Conservation (phyloP, 768 basidiomycete genomes). For the Leccinum sublutescens region DNA sequence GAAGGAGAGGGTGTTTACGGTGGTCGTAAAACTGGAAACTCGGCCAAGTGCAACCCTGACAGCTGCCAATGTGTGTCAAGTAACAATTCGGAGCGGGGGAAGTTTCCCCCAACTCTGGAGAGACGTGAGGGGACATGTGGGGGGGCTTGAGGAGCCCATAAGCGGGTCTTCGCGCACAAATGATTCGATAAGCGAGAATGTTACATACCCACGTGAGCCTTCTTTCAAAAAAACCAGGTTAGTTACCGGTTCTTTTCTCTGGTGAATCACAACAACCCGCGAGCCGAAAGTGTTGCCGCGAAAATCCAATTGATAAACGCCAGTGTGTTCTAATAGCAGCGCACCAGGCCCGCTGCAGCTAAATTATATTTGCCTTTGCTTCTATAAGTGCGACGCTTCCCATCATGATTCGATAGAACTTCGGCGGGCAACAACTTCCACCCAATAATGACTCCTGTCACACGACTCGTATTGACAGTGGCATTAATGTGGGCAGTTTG, state of each 20-base stretch:
- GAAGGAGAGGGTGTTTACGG: constrained; percentile 8
- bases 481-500: neutral
- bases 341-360: neutral
- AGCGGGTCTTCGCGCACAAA: neutral
- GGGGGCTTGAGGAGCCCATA: neutral
- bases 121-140: neutral
- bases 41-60: neutral
- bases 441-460: neutral
- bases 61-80: constrained; percentile 1
- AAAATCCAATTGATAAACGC: neutral
- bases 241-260: neutral
- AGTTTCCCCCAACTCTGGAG: neutral
- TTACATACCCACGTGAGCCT: constrained; percentile 1
- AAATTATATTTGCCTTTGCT: neutral
- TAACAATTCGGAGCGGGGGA: neutral
- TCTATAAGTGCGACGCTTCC: neutral
- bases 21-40: neutral
- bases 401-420: neutral
- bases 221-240: neutral
- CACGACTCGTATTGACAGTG: neutral
- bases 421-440: neutral
- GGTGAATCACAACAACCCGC: neutral
- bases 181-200: neutral
- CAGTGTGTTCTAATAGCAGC: neutral
- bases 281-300: neutral